A percentile compares a stretch with the other conserved stretches of the same genome.
Conservation (phyloP, 768 basidiomycete genomes). For the Cantharellus cinnabarinus region DNA sequence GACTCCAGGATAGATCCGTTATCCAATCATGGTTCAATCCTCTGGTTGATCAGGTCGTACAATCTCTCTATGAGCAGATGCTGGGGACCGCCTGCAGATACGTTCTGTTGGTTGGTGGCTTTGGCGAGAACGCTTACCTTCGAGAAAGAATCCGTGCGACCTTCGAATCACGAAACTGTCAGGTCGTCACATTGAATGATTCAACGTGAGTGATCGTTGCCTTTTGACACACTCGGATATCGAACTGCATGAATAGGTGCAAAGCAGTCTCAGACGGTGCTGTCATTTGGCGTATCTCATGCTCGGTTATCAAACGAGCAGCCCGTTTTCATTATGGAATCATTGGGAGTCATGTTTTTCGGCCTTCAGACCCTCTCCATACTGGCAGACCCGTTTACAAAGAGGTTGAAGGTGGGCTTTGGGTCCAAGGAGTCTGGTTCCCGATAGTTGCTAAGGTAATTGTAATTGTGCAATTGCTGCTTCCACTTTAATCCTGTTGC, state of each 20-base stretch:
- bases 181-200: background rate
- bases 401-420: background rate
- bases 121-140: background rate
- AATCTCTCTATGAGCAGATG: background rate
- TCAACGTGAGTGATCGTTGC: background rate
- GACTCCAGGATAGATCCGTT: no score
- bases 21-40: background rate
- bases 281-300: constrained; percentile 68
- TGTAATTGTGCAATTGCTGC: background rate
- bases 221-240: background rate
- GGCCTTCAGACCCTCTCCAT: background rate
- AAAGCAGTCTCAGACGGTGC: constrained; percentile 75
- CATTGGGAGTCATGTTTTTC: constrained; percentile 28
- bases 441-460: background rate
- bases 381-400: background rate
- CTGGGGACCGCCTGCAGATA: background rate
- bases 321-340: constrained; percentile 33
- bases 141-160: background rate
- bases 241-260: constrained; percentile 25
- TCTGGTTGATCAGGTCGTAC: background rate
- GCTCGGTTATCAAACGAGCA: constrained; percentile 63
- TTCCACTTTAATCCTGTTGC: no score
- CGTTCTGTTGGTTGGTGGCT: background rate
- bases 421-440: background rate
- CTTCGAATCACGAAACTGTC: background rate